Evolutionary conservation across 192 early-diverging fungal genomes (phyloP), one percentile per base, ranked within the genome.

Genomic region (Ambispora gerdemannii): DNA sequence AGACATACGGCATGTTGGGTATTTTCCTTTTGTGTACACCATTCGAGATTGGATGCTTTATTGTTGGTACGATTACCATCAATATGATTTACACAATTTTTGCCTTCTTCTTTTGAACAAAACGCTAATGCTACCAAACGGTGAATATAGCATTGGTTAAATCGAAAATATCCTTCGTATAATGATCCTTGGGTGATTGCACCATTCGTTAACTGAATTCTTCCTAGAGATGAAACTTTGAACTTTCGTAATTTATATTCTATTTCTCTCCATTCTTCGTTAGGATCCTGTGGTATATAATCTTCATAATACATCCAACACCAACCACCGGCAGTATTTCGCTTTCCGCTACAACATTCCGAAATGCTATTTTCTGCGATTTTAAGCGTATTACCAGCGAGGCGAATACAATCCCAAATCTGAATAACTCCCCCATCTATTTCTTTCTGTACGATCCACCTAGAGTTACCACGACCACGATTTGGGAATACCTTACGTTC

Each of bases 21-120:
- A 66, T 66, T 66, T 66, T 66, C 50, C 33, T 66, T 66, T 50
- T 50, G 47, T 66, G 47, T 66, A 2, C 30, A 66, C 49, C 64
- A 66, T 51, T 66, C n/a, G n/a, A n/a, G n/a, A n/a, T n/a, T n/a
- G n/a, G n/a, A n/a, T n/a, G n/a, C n/a, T n/a, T n/a, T n/a, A n/a
- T n/a, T n/a, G n/a, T n/a, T n/a, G n/a, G n/a, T n/a, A n/a, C n/a
- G n/a, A n/a, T n/a, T n/a, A n/a, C n/a, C n/a, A n/a, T n/a, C n/a
- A n/a, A n/a, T n/a, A n/a, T n/a, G n/a, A n/a, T n/a, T n/a, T n/a
- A n/a, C 47, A 7, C 24, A 51, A 11, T 51, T 22, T 6, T 51
- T 51, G 2, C 15, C 50, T 51, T 51, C 0, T 51, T 4, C 50
- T 51, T 51, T 51, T 6, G 15, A 3, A 3, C 0, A 51, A 51